These are phyloP conservation scores for Populus pruinosa DNA, from an alignment of 345 rosid genomes.

Conservation along the genomic window DNA sequence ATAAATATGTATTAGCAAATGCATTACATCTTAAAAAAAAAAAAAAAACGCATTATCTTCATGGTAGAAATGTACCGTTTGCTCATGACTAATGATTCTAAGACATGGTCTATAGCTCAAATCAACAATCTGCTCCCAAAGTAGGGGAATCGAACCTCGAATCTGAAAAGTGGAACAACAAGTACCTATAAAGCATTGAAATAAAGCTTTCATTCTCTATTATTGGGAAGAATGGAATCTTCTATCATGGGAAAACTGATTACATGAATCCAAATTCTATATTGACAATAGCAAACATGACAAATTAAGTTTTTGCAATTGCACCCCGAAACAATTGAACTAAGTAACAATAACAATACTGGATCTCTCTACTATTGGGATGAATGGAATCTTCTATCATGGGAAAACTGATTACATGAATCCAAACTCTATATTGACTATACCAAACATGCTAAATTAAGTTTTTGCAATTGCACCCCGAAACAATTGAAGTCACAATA, in stretches of 20 bases:
- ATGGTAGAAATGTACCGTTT: constrained; percentile 44
- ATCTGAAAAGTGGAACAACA: constrained; percentile 42
- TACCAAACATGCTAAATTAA: not conserved
- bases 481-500: not conserved
- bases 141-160: constrained; percentile 95
- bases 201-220: not conserved
- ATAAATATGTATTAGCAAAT: constrained; percentile 12
- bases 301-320: not conserved
- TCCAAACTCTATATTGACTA: not conserved
- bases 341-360: too few relatives aligned
- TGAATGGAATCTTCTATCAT: not conserved
- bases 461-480: not conserved
- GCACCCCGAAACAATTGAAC: not conserved
- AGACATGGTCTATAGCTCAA: constrained; percentile 89
- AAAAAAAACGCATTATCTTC: not conserved
- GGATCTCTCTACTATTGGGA: not conserved
- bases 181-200: constrained; percentile 2
- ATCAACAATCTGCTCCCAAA: constrained; percentile 99
- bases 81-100: constrained; percentile 59
- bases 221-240: not conserved
- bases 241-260: not conserved
- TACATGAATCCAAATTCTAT: not conserved
- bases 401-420: not conserved
- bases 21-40: constrained; percentile 16
- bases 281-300: not conserved